Base-by-base conservation (phyloP, 2,329 filamentous ascomycete species). In the Stagonosporopsis tanaceti region DNA sequence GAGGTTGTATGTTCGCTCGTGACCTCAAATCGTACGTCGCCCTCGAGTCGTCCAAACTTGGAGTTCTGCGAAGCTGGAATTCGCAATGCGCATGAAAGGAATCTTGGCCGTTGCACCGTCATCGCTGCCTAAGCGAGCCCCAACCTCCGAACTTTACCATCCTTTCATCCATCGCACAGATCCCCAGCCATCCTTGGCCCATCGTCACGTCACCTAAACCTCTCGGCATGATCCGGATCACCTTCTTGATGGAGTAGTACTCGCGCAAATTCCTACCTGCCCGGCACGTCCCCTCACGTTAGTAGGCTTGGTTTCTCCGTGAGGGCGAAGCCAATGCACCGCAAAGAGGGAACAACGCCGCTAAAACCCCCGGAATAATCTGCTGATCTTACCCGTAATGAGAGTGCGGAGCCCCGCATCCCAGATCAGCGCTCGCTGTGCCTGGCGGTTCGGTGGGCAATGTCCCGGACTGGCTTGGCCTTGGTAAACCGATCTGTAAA, bases 381-480 rank as follows among this genome's bases (percentile, higher is more conserved):
- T 30, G 64, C 47, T 57, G 62, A 65, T 66, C 60, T 46, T 57
- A 38, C 46, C 55, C 50, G 39, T 20, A 50, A 55, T 22, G 44
- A 32, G 25, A 42, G 30, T 60, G 64, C 61, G 64, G 63, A 68
- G 63, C 67, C 69, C 67, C 66, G 66, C 68, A 65, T 50, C 39
- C 35, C 25, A 53, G 55, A 48, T 47, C 54, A 45, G 44, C 48
- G 32, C 27, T 54, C 48, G 47, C 28, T 46, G 62, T 68, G 64
- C 60, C 64, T 67, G 64, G 51, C 38, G 30, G 48, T 62, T 70
- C 68, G 69, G 62, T 50, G 61, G 70, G 60, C 55, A 53, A 28
- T 38, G 28, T 50, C 65, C 69, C 66, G 67, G 54, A 47, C 27
- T 46, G 57, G 52, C 69, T 72, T 70, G 69, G 69, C 69, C 50